A percentile compares a stretch with the other conserved stretches of the same genome.
phyloP scores from a whole-genome alignment of 768 basidiomycete species.

The Megacollybia marginata region DNA sequence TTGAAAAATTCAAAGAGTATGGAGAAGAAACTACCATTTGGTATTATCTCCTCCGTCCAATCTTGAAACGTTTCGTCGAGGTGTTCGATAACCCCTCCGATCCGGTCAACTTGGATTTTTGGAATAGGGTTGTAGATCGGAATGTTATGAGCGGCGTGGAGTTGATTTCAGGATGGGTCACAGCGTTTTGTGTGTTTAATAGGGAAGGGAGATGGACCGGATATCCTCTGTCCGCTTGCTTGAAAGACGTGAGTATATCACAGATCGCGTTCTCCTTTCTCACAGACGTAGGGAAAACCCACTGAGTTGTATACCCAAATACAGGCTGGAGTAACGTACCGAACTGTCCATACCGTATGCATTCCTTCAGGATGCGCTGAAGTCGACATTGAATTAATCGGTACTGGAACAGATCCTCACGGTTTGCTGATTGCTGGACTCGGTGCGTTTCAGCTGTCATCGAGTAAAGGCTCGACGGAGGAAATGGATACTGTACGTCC shows the following conservation, averaged over 20 bases:
- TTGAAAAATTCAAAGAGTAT: slow-evolving; percentile 31
- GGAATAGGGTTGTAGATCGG: slow-evolving; percentile 20
- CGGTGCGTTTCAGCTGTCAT: no score
- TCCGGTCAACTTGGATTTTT: no score
- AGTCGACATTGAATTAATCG: no score
- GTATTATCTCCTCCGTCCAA: slow-evolving; percentile 31
- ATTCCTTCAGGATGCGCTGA: neutral
- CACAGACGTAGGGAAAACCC: neutral
- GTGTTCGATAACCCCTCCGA: no score
- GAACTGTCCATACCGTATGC: neutral
- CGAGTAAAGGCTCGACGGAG: neutral
- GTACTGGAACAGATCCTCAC: no score
- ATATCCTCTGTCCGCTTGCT: slow-evolving; percentile 3
- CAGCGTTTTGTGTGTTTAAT: no score
- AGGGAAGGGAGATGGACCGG: no score
- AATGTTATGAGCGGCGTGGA: slow-evolving; percentile 15
- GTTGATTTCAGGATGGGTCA: slow-evolving; percentile 23
- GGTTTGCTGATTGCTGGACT: no score
- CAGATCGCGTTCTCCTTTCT: neutral
- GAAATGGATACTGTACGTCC: neutral
- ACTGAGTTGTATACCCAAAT: neutral
- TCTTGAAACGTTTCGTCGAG: no score
- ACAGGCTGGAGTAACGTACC: neutral
- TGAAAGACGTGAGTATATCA: neutral
- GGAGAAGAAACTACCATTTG: slow-evolving; percentile 26